A percentile compares a stretch with the other conserved stretches of the same genome.
These are phyloP conservation scores for Hexamita inflata DNA, from an alignment of 208 protist genomes.

Conservation along the genomic window DNA sequence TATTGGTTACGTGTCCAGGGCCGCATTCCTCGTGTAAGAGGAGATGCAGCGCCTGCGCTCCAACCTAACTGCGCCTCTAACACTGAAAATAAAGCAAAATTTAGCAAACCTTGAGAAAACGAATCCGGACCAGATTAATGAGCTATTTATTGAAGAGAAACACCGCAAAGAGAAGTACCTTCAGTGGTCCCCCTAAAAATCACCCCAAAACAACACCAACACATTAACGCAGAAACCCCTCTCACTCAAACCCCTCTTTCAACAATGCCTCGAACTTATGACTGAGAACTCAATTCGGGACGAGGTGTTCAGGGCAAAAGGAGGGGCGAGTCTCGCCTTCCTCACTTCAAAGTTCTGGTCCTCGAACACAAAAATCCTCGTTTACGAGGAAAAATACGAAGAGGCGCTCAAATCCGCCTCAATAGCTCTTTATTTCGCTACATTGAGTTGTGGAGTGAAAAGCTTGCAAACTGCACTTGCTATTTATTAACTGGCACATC, in stretches of 20 bases:
- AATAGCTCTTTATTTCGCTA: slow-evolving; percentile 11
- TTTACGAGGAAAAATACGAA: background rate
- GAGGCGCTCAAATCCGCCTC: slow-evolving; percentile 3
- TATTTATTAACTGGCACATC: background rate
- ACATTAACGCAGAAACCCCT: no score
- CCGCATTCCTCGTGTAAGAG: background rate
- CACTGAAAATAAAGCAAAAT: background rate
- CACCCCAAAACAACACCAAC: no score
- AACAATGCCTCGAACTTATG: no score
- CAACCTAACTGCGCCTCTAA: no score
- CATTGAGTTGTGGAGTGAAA: background rate
- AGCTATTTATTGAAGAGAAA: no score
- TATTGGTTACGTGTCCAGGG: background rate
- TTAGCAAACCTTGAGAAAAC: background rate
- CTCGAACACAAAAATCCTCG: background rate
- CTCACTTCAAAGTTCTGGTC: background rate
- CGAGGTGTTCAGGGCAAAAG: slow-evolving; percentile 13
- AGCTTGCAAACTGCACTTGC: background rate
- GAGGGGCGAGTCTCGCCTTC: background rate
- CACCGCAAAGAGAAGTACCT: no score
- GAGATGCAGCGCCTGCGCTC: no score
- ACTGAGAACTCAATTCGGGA: background rate
- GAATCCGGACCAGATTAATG: no score
- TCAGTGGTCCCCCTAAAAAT: no score
- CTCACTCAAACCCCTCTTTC: no score